phyloP scores from a whole-genome alignment of 139 green algal species.

The Cymbomonas tetramitiformis region DNA sequence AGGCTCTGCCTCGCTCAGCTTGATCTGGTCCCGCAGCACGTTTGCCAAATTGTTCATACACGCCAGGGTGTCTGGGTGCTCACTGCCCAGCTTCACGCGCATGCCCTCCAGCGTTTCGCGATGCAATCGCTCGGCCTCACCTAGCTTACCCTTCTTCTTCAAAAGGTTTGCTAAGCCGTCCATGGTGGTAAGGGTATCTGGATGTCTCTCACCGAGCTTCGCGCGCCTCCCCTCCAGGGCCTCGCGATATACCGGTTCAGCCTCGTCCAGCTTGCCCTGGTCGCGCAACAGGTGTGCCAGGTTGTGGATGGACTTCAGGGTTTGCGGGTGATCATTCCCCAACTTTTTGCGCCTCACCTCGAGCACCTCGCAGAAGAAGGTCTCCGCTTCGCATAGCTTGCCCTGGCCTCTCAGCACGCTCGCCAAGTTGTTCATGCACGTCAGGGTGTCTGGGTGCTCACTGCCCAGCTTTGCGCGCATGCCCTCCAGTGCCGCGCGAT shows the following conservation, averaged over 20 bases:
- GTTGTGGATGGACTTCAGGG: constrained; percentile 2
- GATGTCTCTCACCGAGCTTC: too few relatives aligned
- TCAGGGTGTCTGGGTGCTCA: constrained; percentile 17
- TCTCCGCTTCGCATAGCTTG: neutral
- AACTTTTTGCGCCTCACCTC: neutral
- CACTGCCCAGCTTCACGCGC: too few relatives aligned
- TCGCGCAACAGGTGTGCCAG: constrained; percentile 12
- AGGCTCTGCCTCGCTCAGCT: too few relatives aligned
- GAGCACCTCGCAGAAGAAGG: constrained; percentile 6
- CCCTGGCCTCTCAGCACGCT: neutral
- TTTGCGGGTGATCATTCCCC: neutral
- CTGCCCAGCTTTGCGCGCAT: constrained; percentile 1
- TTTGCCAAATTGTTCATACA: too few relatives aligned
- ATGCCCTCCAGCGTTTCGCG: too few relatives aligned
- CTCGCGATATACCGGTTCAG: neutral
- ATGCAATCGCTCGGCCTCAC: too few relatives aligned
- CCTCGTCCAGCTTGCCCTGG: neutral
- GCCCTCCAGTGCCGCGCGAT: neutral
- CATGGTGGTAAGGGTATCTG: too few relatives aligned
- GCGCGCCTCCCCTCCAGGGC: too few relatives aligned
- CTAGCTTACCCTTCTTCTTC: too few relatives aligned
- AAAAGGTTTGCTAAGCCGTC: too few relatives aligned
- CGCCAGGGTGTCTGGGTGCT: too few relatives aligned
- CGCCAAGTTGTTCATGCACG: constrained; percentile 17
- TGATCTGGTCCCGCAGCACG: too few relatives aligned